Evolutionary conservation across 2,329 filamentous ascomycete species (phyloP), one percentile per base, ranked within the genome.

Genomic region (Clathrospora elynae): DNA sequence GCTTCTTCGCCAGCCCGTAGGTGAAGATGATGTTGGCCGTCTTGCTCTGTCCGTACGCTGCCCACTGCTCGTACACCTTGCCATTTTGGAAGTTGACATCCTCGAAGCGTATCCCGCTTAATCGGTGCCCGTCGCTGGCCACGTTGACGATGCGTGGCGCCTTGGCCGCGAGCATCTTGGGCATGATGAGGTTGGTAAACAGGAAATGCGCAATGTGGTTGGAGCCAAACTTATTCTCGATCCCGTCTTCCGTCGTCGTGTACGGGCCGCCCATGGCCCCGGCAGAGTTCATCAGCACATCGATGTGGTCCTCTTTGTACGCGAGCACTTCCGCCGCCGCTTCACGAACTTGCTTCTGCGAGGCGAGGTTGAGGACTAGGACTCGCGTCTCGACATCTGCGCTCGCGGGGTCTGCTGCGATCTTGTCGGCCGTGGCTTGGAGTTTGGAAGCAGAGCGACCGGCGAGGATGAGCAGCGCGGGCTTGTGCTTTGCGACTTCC

Each of bases 121-220:
- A 35, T 1, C 61, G 61, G 55, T 76, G 72, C 14, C 70, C 71
- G 14, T 69, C 53, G 46, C 73, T 72, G 24, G 64, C 55, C 18
- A 77, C 46, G 48, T 74, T 76, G 19, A 78, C 69, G 25, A 77
- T 57, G 3, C 75, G 66, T 0, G 63, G 59, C 3, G 22, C 49
- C 2, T 51, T 41, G 1, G 70, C 46, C 2, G 51, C 70, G 20
- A 70, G 49, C 2, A 79, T 46, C 19, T 70, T 70, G 0, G 74
- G 70, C 29, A 75, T 55, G n/a, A 79, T 67, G 12, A 78, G 64
- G 24, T 73, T 71, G 1, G 60, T 64, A 35, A 75, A 74, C 17
- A 79, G 62, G 51, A 78, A 78, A 20, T 78, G 74, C 0, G 75
- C 73, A 9, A 80, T 48, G 46, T 79, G 72, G 55, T 80, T 80